Evolutionary conservation across 768 basidiomycete species (phyloP).

Genomic region (Boletellus sp.): DNA sequence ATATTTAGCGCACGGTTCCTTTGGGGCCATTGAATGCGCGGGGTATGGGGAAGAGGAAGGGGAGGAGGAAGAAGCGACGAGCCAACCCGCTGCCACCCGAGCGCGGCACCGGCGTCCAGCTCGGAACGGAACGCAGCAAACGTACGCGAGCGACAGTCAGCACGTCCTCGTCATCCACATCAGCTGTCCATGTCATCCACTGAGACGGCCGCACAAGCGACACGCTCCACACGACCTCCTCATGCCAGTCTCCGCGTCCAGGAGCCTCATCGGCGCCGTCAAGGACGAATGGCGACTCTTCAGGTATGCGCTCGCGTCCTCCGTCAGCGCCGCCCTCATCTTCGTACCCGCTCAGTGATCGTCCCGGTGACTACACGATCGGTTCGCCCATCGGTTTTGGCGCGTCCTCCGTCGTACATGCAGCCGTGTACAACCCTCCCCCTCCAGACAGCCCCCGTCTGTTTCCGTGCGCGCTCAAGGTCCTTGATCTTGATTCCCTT

Average conservation of each 20-base stretch:
- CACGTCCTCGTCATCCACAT: not conserved
- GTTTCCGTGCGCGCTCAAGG: slow-evolving; percentile 78
- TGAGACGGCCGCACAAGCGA: not conserved
- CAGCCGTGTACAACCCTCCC: slow-evolving; percentile 59
- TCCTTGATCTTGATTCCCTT: slow-evolving; percentile 80
- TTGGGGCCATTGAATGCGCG: slow-evolving; percentile 53
- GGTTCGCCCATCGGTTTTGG: slow-evolving; percentile 85
- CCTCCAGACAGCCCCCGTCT: slow-evolving; percentile 33
- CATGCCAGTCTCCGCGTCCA: slow-evolving; percentile 22
- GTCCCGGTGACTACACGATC: slow-evolving; percentile 66
- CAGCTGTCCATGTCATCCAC: not conserved
- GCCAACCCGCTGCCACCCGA: slow-evolving; percentile 11
- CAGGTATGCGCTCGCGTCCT: slow-evolving; percentile 44
- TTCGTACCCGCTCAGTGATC: slow-evolving; percentile 45
- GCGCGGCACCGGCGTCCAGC: slow-evolving; percentile 9
- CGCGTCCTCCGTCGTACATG: slow-evolving; percentile 87
- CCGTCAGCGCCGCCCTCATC: not conserved
- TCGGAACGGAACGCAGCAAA: slow-evolving; percentile 16
- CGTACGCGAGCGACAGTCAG: not conserved
- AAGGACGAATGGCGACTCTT: slow-evolving; percentile 80
- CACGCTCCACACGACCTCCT: not conserved
- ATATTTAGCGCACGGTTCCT: slow-evolving; percentile 65
- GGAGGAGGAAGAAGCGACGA: not conserved
- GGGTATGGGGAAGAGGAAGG: not conserved
- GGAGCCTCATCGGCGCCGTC: slow-evolving; percentile 72